Conservation (phyloP, 1,139 yeast genomes). For the Lodderomyces jiufengensis region DNA sequence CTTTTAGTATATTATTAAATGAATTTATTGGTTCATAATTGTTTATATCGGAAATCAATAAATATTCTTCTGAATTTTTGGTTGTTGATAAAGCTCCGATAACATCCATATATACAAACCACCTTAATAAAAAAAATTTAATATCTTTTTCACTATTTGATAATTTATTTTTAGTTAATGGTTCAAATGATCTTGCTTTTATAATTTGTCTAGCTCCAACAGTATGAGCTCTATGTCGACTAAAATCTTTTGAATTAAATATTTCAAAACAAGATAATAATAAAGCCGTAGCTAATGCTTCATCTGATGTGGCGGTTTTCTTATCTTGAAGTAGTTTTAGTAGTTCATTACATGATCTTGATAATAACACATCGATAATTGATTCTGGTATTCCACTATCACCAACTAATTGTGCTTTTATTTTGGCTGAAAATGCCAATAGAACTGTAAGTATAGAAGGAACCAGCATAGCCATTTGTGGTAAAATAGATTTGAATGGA, state of each 20-base stretch:
- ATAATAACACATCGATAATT: constrained; percentile 48
- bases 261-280: constrained; percentile 62
- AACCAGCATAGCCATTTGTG: constrained; percentile 64
- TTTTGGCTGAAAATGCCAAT: constrained; percentile 65
- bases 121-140: constrained; percentile 59
- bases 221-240: constrained; percentile 62
- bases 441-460: constrained; percentile 58
- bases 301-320: constrained; percentile 55
- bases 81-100: constrained; percentile 56
- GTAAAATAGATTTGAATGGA: constrained; percentile 64
- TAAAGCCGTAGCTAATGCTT: constrained; percentile 64
- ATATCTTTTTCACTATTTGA: constrained; percentile 37
- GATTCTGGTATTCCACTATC: constrained; percentile 37
- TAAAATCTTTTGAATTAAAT: constrained; percentile 44
- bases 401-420: constrained; percentile 35
- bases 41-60: constrained; percentile 14
- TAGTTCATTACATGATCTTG: constrained; percentile 57
- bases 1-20: neutral
- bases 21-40: constrained; percentile 16
- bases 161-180: constrained; percentile 8
- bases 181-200: constrained; percentile 36
- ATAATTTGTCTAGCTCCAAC: constrained; percentile 70
- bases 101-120: constrained; percentile 72
- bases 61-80: constrained; percentile 26
- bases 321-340: constrained; percentile 49